Evolutionary conservation across 768 basidiomycete species (phyloP), one percentile per base, ranked within the genome.

Genomic region (Epithele typhae): DNA sequence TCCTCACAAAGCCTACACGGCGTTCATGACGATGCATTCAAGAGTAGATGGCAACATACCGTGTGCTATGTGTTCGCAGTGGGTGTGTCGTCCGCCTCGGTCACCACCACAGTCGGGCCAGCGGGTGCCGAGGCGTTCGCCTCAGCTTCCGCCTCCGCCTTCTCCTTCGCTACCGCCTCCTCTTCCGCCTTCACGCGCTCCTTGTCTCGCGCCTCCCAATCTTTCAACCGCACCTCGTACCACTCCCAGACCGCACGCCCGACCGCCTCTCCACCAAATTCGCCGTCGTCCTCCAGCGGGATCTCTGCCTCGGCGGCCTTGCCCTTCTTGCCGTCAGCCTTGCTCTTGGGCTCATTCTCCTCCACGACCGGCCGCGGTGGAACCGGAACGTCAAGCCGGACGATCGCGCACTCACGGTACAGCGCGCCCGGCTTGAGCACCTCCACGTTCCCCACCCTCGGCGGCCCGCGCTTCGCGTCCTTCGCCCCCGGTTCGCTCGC

Each of bases 231-330:
- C 25, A 53, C 67, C 63, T 90, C 88, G 55, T 84, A 84, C 38
- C 73, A 73, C 67, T 90, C 89, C 89, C 89, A 91, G 1, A 90
- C 77, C 21, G 78, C 60, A 53, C 83, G 66, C 4, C 87, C 88
- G 34, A 78, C 70, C 17, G 71, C 61, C 60, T 87, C 84, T 0
- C 87, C 84, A 12, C 87, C 87, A 21, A 82, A 70, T 52, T 90
- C 86, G 4, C 76, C 77, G 55, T 87, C 86, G 48, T 86, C 82
- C 9, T 35, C 67, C 24, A 73, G 43, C 5, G 60, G 59, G 18
- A 9, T 30, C 38, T 68, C 58, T 43, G 43, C 55, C 22, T 75
- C 68, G 6, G 54, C 57, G 21, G 48, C 54, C 18, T 53, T 43
- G 21, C 59, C 59, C 7, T 59, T 14, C 36, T 55, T 59, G 14